Evolutionary conservation across 2,329 filamentous ascomycete species (phyloP), one percentile per base, ranked within the genome.

Genomic region (Hypoxylon sp.): DNA sequence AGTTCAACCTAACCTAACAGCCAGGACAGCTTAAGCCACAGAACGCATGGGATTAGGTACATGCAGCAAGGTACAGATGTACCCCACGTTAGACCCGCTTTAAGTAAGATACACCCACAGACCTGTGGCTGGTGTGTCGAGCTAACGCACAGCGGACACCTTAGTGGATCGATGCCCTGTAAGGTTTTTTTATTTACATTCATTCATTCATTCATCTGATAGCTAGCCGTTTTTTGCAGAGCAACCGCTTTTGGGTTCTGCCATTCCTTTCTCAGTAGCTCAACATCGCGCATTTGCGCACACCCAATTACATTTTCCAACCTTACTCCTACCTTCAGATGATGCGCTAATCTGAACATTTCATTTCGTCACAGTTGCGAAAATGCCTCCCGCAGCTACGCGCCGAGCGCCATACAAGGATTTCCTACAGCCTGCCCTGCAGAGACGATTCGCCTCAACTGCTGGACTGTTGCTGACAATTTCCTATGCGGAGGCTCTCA

Each of bases 341-440:
- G 17, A 71, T 70, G 68, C 52, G 48, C 49, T 70, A 36, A 65
- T 68, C 53, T 61, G 34, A 59, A 70, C 63, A 76, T 72, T 77
- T 72, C 72, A 76, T 77, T 69, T 81, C 82, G 76, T 79, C 85
- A 84, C 82, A 77, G 76, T 80, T 78, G 79, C 79, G 74, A 82
- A 77, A 53, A 88, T 88, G 85, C 82, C 85, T 75, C 79, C 78
- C 75, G 79, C 80, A 76, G 83, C 80, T 77, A 85, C 82, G 82
- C 89, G 84, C 85, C 87, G 79, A 76, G 82, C 83, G 75, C 84
- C 86, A 52, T 97, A 97, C 81, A 91, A 93, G 84, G 93, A 97
- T 82, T 97, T 97, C 79, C 83, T 98, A 73, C 97, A 95, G 68
- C 94, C 95, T 53, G 90, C 92, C 57, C 84, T 98, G 70, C 95